A percentile compares a stretch with the other conserved stretches of the same genome.
Conservation (phyloP, 2,329 filamentous ascomycete genomes). For the Phyllosticta citribraziliensis region DNA sequence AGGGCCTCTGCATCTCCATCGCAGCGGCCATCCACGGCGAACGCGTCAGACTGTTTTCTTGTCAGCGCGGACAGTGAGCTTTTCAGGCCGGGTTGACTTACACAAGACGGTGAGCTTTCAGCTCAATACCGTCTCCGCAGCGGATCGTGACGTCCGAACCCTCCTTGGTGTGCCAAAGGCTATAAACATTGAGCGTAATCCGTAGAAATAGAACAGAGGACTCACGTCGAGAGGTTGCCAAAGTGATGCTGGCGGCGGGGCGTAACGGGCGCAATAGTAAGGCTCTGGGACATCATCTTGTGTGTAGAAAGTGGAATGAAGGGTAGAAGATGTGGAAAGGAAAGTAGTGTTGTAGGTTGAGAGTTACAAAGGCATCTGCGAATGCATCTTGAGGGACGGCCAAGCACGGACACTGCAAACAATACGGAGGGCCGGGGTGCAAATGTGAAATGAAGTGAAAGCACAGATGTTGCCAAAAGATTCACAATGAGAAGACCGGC, state of each 20-base stretch:
- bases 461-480: no score
- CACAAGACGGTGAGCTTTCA: not conserved
- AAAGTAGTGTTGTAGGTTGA: no score
- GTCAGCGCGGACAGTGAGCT: not conserved
- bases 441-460: no score
- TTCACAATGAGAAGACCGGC: no score
- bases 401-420: no score
- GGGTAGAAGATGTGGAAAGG: no score
- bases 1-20: not conserved
- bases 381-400: no score
- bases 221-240: not conserved
- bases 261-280: not conserved
- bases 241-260: not conserved
- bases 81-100: not conserved
- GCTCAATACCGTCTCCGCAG: not conserved
- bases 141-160: not conserved
- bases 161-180: not conserved
- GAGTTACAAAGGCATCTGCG: no score
- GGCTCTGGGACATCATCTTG: not conserved
- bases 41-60: not conserved
- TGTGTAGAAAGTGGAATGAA: no score
- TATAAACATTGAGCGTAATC: not conserved
- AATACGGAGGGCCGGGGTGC: no score
- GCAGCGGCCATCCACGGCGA: not conserved
- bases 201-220: not conserved